Evolutionary conservation across 2,329 filamentous ascomycete species (phyloP), one percentile per base, ranked within the genome.

Genomic region (Periconia digitata): DNA sequence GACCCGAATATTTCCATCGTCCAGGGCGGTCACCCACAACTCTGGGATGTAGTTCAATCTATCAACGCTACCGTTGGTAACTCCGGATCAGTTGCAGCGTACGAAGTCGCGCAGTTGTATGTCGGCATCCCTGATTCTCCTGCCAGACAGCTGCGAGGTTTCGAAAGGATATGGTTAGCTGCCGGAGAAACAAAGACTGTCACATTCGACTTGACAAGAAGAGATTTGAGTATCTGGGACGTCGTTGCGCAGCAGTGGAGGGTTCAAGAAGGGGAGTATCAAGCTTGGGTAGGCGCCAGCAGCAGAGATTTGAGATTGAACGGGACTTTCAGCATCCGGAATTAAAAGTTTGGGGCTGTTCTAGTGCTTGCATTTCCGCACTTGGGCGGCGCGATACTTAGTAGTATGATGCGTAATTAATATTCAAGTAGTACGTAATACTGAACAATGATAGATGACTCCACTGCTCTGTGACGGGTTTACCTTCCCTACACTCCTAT

Each of bases 141-240:
- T 3, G 74, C 74, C 46, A 71, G 78, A 41, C 79, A 82, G 12
- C 82, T 96, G 6, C 84, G 92, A 50, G 85, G 86, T 16, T 96
- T 96, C 60, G 87, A 94, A 50, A 83, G 89, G 37, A 71, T 96
- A 43, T 78, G 77, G 36, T 82, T 96, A 51, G 76, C 81, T 1
- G 80, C 88, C 1, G 90, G 89, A 15, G 72, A 83, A 66, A 83
- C 79, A 40, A 76, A 73, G 7, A 79, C 77, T 2, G 92, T 92
- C 71, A 77, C 71, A 0, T 85, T 82, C 1, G 78, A 82, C 6
- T 69, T 96, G 40, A 89, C 84, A 7, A 80, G 91, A 24, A 83
- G 89, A 43, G 92, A 96, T 66, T 56, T 96, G 49, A 90, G 87
- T 69, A 91, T 90, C 72, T 96, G 92, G 92, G 89, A 95, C 58